Evolutionary conservation across 805 yeast species (phyloP), one percentile per base, ranked within the genome.

Genomic region (Candida golubevii): DNA sequence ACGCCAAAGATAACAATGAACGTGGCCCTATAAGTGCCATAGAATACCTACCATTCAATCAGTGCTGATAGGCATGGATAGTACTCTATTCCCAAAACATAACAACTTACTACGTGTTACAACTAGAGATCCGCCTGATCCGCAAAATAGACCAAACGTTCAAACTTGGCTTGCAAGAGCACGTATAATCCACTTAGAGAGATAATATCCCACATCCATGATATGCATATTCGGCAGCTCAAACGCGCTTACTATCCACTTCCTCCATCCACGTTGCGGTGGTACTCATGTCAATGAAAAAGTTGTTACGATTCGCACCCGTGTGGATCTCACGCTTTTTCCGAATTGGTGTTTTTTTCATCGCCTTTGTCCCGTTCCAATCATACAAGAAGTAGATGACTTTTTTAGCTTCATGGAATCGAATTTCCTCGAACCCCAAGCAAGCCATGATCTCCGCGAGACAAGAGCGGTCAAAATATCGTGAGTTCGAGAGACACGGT

Each of bases 401-500:
- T 56, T 89, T 89, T 39, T 74, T 71, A 0, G 96, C 81, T 42
- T 78, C 79, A 50, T 84, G 78, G 45, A 72, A 68, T 38, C 68
- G 58, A 5, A 72, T 39, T 31, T 68, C 48, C 7, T 45, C 48
- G 50, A 80, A 88, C 0, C 97, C 97, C n/a, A 88, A 63, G 7
- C 69, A 54, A 0, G 47, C 30, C 78, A 84, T 74, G 10, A 89
- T 74, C 1, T 62, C 59, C 1, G 60, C 51, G 8, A 78, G 65
- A 26, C 60, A 62, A 0, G 57, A 59, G 33, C 71, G 68, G 49
- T 78, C 75, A 61, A 83, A 79, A 59, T 90, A 91, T 36, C 98
- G 71, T 0, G 97, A 89, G 60, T 91, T 90, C 8, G 68, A 61
- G 1, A 88, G 69, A 59, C 99, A 91, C 0, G 98, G 96, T 31